Conservation (phyloP, 1,284 basidiomycete species). For the Pyrrhoderma noxium region DNA sequence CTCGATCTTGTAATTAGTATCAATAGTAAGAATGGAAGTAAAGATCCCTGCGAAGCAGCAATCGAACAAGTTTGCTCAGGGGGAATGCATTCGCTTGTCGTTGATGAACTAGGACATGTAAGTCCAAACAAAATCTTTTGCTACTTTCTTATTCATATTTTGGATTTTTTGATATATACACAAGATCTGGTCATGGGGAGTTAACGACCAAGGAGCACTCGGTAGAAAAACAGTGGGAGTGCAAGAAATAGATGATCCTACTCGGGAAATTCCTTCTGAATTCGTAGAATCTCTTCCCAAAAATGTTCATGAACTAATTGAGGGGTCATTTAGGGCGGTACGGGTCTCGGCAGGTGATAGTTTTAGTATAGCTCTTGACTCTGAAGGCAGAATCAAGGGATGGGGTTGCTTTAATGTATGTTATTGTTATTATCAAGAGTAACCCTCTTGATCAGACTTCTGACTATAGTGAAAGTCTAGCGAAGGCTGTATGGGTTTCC, state of each 20-base stretch:
- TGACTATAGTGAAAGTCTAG: no score
- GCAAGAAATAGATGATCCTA: slow-evolving; percentile 30
- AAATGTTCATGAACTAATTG: slow-evolving; percentile 35
- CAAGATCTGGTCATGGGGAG: slow-evolving; percentile 44
- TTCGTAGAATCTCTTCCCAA: slow-evolving; percentile 45
- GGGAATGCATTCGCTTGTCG: slow-evolving; percentile 44
- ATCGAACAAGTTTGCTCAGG: slow-evolving; percentile 37
- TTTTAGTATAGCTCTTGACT: slow-evolving; percentile 40
- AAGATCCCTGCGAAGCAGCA: slow-evolving; percentile 22
- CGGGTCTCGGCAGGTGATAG: slow-evolving; percentile 45
- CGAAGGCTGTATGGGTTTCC: slow-evolving; percentile 31
- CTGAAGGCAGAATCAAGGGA: slow-evolving; percentile 42
- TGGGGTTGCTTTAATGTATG: slow-evolving; percentile 55
- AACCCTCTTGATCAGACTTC: slow-evolving; percentile 30
- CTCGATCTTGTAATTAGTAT: slow-evolving; percentile 20
- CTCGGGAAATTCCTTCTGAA: slow-evolving; percentile 34
- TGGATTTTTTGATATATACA: neutral
- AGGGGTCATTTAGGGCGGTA: slow-evolving; percentile 43
- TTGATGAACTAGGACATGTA: slow-evolving; percentile 42
- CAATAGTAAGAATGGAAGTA: neutral
- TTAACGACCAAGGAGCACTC: slow-evolving; percentile 53
- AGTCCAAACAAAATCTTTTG: slow-evolving; percentile 15
- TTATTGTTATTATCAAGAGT: slow-evolving; percentile 12
- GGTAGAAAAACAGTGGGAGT: slow-evolving; percentile 39
- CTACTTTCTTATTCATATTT: neutral